A percentile compares a stretch with the other conserved stretches of the same genome.
Evolutionary conservation across 108 stramenopile genomes (phyloP).

Genomic region (Cyclotella baltica): DNA sequence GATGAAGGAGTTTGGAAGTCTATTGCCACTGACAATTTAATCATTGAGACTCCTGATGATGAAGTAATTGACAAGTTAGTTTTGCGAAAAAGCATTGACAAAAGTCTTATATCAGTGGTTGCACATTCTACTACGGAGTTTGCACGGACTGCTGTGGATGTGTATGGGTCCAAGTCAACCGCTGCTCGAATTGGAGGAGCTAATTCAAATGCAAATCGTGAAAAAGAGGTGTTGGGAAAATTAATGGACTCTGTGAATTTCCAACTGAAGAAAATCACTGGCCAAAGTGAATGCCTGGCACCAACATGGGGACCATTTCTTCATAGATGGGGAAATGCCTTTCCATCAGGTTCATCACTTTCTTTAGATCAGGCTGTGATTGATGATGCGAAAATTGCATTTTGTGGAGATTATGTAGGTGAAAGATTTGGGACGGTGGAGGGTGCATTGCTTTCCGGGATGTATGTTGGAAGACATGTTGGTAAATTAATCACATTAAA

Average conservation of each 20-base stretch:
- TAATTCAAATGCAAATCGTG: not conserved
- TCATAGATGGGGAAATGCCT: slow-evolving; percentile 8
- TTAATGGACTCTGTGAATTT: not conserved
- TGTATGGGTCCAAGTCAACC: slow-evolving; percentile 2
- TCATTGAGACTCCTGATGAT: not conserved
- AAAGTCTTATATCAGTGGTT: not conserved
- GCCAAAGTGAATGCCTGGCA: not conserved
- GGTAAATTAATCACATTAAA: not conserved
- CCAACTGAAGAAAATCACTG: not conserved
- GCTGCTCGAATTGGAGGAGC: slow-evolving; percentile 3
- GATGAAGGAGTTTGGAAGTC: not conserved
- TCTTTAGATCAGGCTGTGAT: slow-evolving; percentile 1
- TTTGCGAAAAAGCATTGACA: not conserved
- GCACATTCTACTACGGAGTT: slow-evolving; percentile 2
- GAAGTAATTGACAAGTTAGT: slow-evolving; percentile 1
- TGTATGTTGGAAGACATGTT: not conserved
- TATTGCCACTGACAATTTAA: not conserved
- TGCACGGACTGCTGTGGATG: not conserved
- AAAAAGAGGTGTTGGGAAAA: not conserved
- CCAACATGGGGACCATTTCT: slow-evolving; percentile 7
- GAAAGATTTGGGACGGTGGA: not conserved
- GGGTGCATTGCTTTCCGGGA: slow-evolving; percentile 5
- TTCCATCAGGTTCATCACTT: not conserved
- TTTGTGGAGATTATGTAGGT: slow-evolving; percentile 11
- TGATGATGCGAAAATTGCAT: slow-evolving; percentile 8